A percentile compares a stretch with the other conserved stretches of the same genome.
These are phyloP conservation scores for Lecanicillium sp. DNA, from an alignment of 2,329 filamentous ascomycete genomes.

Conservation along the genomic window DNA sequence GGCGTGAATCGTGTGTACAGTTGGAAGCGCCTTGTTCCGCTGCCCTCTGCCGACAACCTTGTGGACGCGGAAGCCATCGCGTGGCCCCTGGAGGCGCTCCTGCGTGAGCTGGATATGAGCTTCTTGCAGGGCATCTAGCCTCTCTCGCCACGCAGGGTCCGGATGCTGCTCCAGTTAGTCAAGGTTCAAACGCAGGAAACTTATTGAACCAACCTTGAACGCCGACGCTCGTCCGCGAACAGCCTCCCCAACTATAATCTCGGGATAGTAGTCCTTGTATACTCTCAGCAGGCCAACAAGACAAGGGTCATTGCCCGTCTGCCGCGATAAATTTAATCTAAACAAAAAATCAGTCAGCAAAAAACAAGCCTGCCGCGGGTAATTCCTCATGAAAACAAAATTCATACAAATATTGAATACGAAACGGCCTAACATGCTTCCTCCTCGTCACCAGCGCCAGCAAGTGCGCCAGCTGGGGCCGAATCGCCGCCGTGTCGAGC, in stretches of 20 bases:
- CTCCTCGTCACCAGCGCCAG: conserved; percentile 72
- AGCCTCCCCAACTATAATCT: conserved; percentile 71
- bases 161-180: conserved; percentile 49
- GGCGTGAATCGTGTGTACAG: conserved; percentile 67
- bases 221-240: conserved; percentile 52
- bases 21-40: conserved; percentile 45
- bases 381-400: background rate
- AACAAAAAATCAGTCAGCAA: conserved; percentile 2
- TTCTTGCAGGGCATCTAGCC: conserved; percentile 60
- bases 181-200: background rate
- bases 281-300: conserved; percentile 68
- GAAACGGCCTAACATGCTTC: conserved; percentile 75
- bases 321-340: conserved; percentile 50
- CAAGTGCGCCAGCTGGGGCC: conserved; percentile 64
- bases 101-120: conserved; percentile 41
- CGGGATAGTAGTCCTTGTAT: conserved; percentile 88
- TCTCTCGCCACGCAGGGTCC: conserved; percentile 66
- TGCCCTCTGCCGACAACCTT: conserved; percentile 28
- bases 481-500: conserved; percentile 70
- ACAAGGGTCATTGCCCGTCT: conserved; percentile 64
- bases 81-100: conserved; percentile 25
- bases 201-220: conserved; percentile 41
- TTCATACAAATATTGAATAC: conserved; percentile 67
- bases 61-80: conserved; percentile 55
- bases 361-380: no score